Evolutionary conservation across 148 eudicot species (phyloP).

Genomic region (Nepenthes mirabilis): DNA sequence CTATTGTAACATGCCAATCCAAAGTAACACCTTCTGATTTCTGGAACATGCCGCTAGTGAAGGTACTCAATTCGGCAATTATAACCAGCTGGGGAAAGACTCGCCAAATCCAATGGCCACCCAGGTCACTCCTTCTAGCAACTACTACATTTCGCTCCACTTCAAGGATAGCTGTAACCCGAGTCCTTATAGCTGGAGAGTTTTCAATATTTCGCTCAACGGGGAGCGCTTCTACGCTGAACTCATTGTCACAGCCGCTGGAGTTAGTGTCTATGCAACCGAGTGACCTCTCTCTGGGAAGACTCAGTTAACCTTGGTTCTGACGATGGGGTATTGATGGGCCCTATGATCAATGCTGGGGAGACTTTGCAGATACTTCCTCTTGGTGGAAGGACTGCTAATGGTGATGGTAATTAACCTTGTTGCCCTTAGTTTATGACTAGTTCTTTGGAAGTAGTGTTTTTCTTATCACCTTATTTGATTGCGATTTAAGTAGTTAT

Average conservation of each 20-base stretch:
- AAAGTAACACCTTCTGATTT: slow-evolving; percentile 43
- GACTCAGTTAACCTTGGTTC: slow-evolving; percentile 36
- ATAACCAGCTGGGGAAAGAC: slow-evolving; percentile 60
- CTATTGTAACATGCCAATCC: slow-evolving; percentile 27
- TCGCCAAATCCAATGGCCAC: slow-evolving; percentile 54
- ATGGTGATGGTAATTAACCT: slow-evolving; percentile 46
- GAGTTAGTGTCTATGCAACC: slow-evolving; percentile 40
- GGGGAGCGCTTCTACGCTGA: slow-evolving; percentile 30
- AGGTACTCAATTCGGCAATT: slow-evolving; percentile 37
- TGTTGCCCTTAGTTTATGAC: not conserved
- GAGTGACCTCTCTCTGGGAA: slow-evolving; percentile 70
- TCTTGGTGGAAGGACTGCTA: slow-evolving; percentile 33
- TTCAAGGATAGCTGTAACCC: slow-evolving; percentile 70
- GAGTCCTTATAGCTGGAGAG: slow-evolving; percentile 81
- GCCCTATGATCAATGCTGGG: slow-evolving; percentile 76
- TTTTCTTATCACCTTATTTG: not conserved
- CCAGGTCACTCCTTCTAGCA: slow-evolving; percentile 26
- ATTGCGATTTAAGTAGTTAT: slow-evolving; percentile 18
- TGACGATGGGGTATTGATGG: slow-evolving; percentile 33
- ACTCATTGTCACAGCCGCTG: slow-evolving; percentile 46
- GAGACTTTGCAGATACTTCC: slow-evolving; percentile 59
- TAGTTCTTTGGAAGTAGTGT: not conserved
- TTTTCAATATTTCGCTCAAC: slow-evolving; percentile 47
- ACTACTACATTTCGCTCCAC: slow-evolving; percentile 63
- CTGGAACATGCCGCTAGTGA: slow-evolving; percentile 75